phyloP scores from a whole-genome alignment of 257 asterid species.

The Nicotiana tabacum region DNA sequence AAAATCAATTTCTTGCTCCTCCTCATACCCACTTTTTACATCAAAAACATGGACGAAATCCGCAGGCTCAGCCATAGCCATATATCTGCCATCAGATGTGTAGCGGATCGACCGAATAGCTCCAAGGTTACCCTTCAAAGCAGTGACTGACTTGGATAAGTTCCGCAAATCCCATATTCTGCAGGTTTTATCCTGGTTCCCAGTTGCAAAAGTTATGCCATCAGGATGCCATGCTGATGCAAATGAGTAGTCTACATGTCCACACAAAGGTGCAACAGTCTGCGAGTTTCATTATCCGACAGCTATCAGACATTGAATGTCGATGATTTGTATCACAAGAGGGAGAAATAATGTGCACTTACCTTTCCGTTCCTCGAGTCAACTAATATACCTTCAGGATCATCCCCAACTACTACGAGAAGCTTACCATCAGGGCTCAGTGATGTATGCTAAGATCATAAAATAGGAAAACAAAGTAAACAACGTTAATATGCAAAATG shows the following conservation, averaged over 20 bases:
- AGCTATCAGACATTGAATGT: neutral
- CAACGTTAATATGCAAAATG: neutral
- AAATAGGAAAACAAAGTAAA: neutral
- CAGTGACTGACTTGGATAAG: constrained; percentile 48
- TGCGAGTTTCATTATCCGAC: constrained; percentile 13
- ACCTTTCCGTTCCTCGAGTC: constrained; percentile 79
- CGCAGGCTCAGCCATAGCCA: constrained; percentile 97
- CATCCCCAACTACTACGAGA: constrained; percentile 73
- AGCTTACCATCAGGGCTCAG: constrained; percentile 80
- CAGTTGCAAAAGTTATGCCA: constrained; percentile 78
- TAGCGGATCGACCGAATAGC: constrained; percentile 82
- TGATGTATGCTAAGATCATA: constrained; percentile 65
- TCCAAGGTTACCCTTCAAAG: constrained; percentile 78
- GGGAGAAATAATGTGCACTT: neutral
- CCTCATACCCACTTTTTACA: constrained; percentile 56
- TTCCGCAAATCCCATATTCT: constrained; percentile 79
- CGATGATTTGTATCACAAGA: neutral
- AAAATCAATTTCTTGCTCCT: constrained; percentile 81
- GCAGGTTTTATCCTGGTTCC: constrained; percentile 90
- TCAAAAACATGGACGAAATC: constrained; percentile 83
- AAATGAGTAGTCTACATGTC: constrained; percentile 75
- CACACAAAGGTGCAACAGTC: constrained; percentile 48
- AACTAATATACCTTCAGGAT: constrained; percentile 61
- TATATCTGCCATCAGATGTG: constrained; percentile 70
- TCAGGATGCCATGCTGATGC: constrained; percentile 94